These are phyloP conservation scores for Phymatotrichopsis omnivora DNA, from an alignment of 2,329 filamentous ascomycete genomes.

Conservation along the genomic window DNA sequence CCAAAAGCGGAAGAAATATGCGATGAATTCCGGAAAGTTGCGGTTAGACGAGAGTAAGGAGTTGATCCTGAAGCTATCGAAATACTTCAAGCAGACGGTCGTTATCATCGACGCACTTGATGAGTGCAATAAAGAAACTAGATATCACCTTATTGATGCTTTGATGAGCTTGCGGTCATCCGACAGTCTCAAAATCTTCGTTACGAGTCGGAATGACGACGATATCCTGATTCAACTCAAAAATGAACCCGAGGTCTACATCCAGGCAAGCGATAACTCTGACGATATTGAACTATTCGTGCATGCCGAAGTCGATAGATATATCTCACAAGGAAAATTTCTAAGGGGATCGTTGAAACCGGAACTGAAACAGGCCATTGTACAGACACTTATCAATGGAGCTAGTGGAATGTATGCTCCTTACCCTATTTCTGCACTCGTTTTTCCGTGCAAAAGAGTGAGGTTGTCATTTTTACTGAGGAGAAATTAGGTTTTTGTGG, in stretches of 20 bases:
- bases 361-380: conserved; percentile 6
- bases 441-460: conserved; percentile 2
- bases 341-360: background rate
- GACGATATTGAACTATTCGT: conserved; percentile 13
- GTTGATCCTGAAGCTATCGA: conserved; percentile 4
- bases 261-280: conserved; percentile 8
- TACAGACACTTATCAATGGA: conserved; percentile 1
- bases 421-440: background rate
- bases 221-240: conserved; percentile 10
- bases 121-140: conserved; percentile 7
- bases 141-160: conserved; percentile 2
- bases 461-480: background rate
- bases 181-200: conserved; percentile 14
- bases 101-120: conserved; percentile 20
- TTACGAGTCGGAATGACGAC: conserved; percentile 15
- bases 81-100: conserved; percentile 7
- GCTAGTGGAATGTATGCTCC: conserved; percentile 15
- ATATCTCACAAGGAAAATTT: conserved; percentile 3
- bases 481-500: conserved; percentile 6
- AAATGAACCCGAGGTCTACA: conserved; percentile 12
- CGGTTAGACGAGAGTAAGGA: conserved; percentile 1
- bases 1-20: conserved; percentile 3
- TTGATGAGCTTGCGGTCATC: conserved; percentile 3
- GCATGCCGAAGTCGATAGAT: background rate
- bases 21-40: background rate